Conservation (phyloP, 768 basidiomycete genomes). For the Mrakia frigida region DNA sequence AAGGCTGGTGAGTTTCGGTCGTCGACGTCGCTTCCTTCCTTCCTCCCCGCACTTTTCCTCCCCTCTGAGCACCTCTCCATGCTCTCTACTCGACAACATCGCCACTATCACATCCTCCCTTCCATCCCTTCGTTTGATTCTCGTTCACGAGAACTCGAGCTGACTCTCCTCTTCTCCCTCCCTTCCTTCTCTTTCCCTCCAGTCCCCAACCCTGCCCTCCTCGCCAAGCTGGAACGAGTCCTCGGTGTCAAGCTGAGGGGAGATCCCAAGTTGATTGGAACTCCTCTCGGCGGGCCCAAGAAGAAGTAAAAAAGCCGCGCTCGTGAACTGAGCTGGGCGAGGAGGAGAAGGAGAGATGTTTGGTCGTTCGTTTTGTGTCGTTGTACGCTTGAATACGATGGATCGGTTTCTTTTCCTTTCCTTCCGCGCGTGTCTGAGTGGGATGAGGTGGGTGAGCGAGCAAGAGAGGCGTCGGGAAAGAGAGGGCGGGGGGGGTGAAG, state of each 20-base stretch:
- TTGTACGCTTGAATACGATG: constrained; percentile 18
- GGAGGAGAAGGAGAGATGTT: not conserved
- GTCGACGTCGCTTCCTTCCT: not conserved
- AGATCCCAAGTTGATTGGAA: constrained; percentile 46
- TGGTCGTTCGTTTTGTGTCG: not conserved
- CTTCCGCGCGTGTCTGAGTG: too few relatives aligned
- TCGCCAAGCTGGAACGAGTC: constrained; percentile 78
- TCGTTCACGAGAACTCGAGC: too few relatives aligned
- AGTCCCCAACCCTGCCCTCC: constrained; percentile 79
- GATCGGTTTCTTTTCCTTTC: too few relatives aligned
- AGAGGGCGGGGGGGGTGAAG: too few relatives aligned
- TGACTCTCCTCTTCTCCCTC: not conserved
- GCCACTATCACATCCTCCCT: too few relatives aligned
- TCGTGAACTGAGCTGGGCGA: not conserved
- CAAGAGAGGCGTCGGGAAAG: too few relatives aligned
- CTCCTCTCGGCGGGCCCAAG: constrained; percentile 40
- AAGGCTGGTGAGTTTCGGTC: constrained; percentile 29
- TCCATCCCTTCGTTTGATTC: too few relatives aligned
- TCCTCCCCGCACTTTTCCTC: not conserved
- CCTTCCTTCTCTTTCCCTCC: constrained; percentile 44
- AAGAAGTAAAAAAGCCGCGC: constrained; percentile 38
- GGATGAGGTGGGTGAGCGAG: too few relatives aligned
- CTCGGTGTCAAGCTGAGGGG: constrained; percentile 87
- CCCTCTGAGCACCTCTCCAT: not conserved
- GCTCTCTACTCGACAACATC: too few relatives aligned